These are phyloP conservation scores for Limnanthes douglasii DNA, from an alignment of 345 rosid species.

Conservation along the genomic window DNA sequence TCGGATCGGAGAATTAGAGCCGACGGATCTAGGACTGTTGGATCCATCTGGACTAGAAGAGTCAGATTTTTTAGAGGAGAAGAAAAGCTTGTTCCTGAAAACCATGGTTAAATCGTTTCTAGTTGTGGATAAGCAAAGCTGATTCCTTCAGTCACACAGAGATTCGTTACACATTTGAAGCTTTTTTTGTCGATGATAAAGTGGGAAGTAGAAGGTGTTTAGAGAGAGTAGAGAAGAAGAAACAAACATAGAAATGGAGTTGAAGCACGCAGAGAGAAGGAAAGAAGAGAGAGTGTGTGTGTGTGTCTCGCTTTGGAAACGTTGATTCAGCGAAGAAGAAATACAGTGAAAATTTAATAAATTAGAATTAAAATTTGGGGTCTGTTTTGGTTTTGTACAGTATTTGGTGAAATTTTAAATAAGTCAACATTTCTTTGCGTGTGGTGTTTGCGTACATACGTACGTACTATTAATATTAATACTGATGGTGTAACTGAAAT, in stretches of 20 bases:
- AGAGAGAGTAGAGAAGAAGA: conserved; percentile 9
- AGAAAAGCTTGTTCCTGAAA: conserved; percentile 89
- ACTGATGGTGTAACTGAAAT: too few relatives aligned
- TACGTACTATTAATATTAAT: too few relatives aligned
- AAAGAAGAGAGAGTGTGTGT: conserved; percentile 14
- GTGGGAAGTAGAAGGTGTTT: background rate
- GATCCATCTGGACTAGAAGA: conserved; percentile 81
- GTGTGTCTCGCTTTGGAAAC: conserved; percentile 13
- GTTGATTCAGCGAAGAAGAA: conserved; percentile 9
- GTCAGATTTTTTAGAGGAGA: conserved; percentile 84
- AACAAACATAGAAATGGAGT: too few relatives aligned
- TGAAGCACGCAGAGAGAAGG: too few relatives aligned
- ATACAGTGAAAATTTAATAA: too few relatives aligned
- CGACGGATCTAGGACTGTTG: conserved; percentile 75
- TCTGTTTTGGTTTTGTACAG: too few relatives aligned
- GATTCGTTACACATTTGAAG: conserved; percentile 9
- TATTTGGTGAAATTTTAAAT: too few relatives aligned
- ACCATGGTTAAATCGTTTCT: conserved; percentile 34
- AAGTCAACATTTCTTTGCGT: too few relatives aligned
- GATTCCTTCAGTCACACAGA: conserved; percentile 7
- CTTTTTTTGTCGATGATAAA: background rate
- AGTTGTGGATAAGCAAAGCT: conserved; percentile 12
- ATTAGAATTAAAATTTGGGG: too few relatives aligned
- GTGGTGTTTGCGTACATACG: too few relatives aligned
- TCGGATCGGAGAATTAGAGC: conserved; percentile 83